Conservation (phyloP, 371 early-diverging fungal genomes). For the Actinomucor elegans region DNA sequence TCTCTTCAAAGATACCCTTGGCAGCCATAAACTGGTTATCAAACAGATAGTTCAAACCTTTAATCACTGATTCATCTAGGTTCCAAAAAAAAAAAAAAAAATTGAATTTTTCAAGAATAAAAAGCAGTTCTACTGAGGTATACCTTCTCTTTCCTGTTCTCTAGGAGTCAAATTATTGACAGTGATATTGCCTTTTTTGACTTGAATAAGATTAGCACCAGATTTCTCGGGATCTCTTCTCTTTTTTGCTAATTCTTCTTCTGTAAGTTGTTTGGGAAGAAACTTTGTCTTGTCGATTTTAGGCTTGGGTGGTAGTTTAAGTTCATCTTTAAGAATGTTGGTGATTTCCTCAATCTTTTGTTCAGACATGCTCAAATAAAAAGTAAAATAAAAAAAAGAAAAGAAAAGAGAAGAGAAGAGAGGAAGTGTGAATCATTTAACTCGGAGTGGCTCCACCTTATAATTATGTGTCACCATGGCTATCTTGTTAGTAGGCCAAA, state of each 20-base stretch:
- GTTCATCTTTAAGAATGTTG: slow-evolving; percentile 14
- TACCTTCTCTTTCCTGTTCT: slow-evolving; percentile 45
- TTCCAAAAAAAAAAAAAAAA: no score
- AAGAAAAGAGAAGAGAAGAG: neutral
- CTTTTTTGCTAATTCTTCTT: neutral
- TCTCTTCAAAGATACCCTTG: slow-evolving; percentile 21
- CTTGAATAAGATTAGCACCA: slow-evolving; percentile 17
- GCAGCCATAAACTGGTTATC: slow-evolving; percentile 48
- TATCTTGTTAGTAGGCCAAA: no score
- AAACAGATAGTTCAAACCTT: slow-evolving; percentile 41
- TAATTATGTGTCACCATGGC: no score
- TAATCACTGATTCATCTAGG: slow-evolving; percentile 36
- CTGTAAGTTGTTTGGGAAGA: slow-evolving; percentile 6
- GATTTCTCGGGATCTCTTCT: slow-evolving; percentile 11
- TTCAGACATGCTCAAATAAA: neutral
- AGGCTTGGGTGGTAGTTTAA: slow-evolving; percentile 6
- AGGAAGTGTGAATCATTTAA: no score
- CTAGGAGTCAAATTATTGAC: slow-evolving; percentile 35
- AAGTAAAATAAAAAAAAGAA: neutral
- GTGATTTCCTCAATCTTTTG: slow-evolving; percentile 18
- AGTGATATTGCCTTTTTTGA: slow-evolving; percentile 5
- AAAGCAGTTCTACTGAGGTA: no score
- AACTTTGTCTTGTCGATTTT: slow-evolving; percentile 6
- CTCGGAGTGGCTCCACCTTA: no score
- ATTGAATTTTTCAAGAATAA: no score